phyloP scores from a whole-genome alignment of 2,329 filamentous ascomycete genomes.

The Sporothrix phasma region DNA sequence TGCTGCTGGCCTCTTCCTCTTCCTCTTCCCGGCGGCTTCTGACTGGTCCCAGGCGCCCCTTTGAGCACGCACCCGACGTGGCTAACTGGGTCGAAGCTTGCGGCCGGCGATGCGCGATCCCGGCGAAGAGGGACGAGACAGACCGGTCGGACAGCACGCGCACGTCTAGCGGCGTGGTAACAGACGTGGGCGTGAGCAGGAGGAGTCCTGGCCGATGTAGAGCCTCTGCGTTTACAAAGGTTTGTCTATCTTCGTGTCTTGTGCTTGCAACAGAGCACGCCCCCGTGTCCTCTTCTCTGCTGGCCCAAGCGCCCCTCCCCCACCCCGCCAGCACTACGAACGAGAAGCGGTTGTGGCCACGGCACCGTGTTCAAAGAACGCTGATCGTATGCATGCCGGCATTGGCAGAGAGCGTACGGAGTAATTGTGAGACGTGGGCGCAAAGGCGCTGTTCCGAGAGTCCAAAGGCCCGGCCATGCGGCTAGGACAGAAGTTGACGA shows the following conservation, averaged over 20 bases:
- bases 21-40: background rate
- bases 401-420: background rate
- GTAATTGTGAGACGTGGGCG: background rate
- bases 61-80: background rate
- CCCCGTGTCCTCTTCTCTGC: background rate
- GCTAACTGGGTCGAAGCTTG: background rate
- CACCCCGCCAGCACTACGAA: background rate
- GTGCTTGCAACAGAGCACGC: background rate
- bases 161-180: constrained; percentile 1
- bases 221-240: constrained; percentile 3
- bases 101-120: background rate
- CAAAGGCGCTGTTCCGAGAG: background rate
- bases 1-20: background rate
- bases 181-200: background rate
- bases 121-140: constrained; percentile 3
- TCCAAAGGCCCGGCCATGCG: too few relatives aligned
- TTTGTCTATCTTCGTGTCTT: background rate
- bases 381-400: background rate
- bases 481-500: too few relatives aligned
- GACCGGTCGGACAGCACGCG: background rate
- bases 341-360: background rate
- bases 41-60: background rate
- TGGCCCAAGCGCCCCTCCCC: background rate
- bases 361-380: too few relatives aligned
- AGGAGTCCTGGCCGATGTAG: background rate